A percentile compares a stretch with the other conserved stretches of the same genome.
These are phyloP conservation scores for Basidiobolus meristosporus DNA, from an alignment of 371 early-diverging fungal species.

Conservation along the genomic window DNA sequence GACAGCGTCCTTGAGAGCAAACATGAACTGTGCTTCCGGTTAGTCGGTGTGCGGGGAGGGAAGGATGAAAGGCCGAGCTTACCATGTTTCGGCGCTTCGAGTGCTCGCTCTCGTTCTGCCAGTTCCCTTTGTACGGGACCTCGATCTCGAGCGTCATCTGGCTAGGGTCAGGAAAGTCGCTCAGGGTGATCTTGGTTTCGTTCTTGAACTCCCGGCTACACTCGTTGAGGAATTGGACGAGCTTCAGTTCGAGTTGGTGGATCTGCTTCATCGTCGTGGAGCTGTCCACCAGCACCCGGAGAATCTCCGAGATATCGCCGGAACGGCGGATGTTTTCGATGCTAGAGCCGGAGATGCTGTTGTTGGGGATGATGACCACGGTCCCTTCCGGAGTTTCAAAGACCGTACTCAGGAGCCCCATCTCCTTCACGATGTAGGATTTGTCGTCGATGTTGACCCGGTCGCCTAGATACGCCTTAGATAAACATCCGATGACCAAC, in stretches of 20 bases:
- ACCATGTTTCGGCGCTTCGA: conserved; percentile 32
- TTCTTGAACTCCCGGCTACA: conserved; percentile 39
- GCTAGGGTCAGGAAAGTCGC: conserved; percentile 29
- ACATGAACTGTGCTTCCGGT: conserved; percentile 41
- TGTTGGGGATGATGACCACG: conserved; percentile 49
- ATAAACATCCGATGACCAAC: background rate
- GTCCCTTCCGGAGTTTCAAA: conserved; percentile 47
- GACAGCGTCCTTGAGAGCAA: conserved; percentile 32
- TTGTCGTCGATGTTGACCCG: conserved; percentile 43
- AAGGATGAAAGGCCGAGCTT: conserved; percentile 3
- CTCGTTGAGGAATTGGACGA: conserved; percentile 28
- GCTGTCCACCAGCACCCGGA: conserved; percentile 36
- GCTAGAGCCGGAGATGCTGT: conserved; percentile 31
- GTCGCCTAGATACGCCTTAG: conserved; percentile 49
- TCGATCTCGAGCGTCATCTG: conserved; percentile 27
- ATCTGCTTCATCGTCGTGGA: conserved; percentile 33
- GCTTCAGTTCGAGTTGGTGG: conserved; percentile 17
- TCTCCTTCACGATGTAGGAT: conserved; percentile 46
- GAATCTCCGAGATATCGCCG: conserved; percentile 33
- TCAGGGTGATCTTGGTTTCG: conserved; percentile 31
- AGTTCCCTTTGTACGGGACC: conserved; percentile 50
- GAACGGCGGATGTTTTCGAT: conserved; percentile 60
- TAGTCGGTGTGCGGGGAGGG: too few species aligned
- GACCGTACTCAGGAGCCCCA: conserved; percentile 54
- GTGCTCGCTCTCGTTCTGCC: conserved; percentile 47